A percentile compares a stretch with the other conserved stretches of the same genome.
Evolutionary conservation across 805 yeast species (phyloP).

Genomic region (Candida bentonensis): DNA sequence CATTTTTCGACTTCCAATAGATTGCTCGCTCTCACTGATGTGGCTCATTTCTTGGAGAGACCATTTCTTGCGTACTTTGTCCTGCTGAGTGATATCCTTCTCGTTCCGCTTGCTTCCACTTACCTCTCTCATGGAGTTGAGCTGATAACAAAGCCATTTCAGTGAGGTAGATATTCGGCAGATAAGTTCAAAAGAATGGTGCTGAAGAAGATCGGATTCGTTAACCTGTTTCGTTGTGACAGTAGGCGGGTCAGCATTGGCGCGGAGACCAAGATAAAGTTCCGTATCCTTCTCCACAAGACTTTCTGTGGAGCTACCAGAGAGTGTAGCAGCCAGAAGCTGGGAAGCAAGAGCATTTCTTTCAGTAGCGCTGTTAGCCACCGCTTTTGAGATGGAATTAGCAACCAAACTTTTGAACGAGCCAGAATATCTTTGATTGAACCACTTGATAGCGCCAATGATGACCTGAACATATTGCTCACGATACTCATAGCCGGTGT

Average conservation of each 20-base stretch:
- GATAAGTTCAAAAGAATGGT: neutral
- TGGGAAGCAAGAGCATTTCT: neutral
- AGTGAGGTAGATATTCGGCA: neutral
- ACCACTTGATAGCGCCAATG: slow-evolving; percentile 15
- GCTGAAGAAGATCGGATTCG: neutral
- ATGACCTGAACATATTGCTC: slow-evolving; percentile 33
- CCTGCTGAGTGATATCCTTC: neutral
- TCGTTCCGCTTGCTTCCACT: neutral
- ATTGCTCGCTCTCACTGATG: neutral
- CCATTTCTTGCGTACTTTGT: slow-evolving; percentile 3
- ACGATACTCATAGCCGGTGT: slow-evolving; percentile 47
- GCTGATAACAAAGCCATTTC: neutral
- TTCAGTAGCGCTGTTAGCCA: neutral
- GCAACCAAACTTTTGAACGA: slow-evolving; percentile 7
- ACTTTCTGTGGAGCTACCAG: neutral
- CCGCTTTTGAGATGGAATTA: slow-evolving; percentile 4
- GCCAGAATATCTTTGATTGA: slow-evolving; percentile 7
- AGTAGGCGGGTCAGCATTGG: neutral
- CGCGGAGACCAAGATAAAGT: neutral
- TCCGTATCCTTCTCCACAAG: neutral
- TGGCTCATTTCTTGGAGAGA: slow-evolving; percentile 4
- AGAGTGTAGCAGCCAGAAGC: neutral
- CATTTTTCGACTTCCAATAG: neutral
- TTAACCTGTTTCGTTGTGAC: neutral
- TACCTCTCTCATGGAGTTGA: neutral